Percentiles rank a stretch among this genome's conserved stretches.
phyloP scores from a whole-genome alignment of 306 rosid genomes.

The Malus orientalis region DNA sequence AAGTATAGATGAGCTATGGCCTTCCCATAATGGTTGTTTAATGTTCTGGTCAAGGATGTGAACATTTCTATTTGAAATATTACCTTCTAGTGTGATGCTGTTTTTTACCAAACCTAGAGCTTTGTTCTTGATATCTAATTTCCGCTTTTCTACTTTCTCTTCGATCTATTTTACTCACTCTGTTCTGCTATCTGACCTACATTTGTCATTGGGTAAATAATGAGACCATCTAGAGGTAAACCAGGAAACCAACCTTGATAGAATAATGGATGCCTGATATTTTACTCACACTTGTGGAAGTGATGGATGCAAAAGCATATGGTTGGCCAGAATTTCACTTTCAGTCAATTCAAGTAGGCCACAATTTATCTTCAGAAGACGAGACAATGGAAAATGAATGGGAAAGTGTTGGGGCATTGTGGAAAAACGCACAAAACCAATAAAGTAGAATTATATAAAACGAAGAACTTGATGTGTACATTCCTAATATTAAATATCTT shows the following conservation, averaged over 20 bases:
- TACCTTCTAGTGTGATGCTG: background rate
- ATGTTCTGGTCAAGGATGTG: too few species aligned
- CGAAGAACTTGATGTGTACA: background rate
- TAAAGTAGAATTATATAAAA: background rate
- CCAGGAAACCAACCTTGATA: too few species aligned
- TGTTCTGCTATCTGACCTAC: background rate
- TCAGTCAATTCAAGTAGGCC: background rate
- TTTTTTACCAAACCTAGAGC: too few species aligned
- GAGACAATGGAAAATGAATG: background rate
- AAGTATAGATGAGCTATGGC: too few species aligned
- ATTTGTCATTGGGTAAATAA: background rate
- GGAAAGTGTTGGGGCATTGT: background rate
- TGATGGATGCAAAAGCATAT: background rate
- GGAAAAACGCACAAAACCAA: background rate
- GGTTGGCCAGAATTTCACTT: background rate
- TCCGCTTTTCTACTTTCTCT: too few species aligned
- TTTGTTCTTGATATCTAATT: too few species aligned
- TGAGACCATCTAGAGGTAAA: too few species aligned
- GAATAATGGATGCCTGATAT: background rate
- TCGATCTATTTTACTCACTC: background rate
- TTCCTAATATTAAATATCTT: background rate
- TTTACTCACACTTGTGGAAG: background rate
- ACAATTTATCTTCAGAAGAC: background rate
- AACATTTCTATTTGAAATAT: too few species aligned
- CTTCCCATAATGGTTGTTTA: too few species aligned